Base-by-base conservation (phyloP, 257 asterid genomes). In the Salvia splendens region DNA sequence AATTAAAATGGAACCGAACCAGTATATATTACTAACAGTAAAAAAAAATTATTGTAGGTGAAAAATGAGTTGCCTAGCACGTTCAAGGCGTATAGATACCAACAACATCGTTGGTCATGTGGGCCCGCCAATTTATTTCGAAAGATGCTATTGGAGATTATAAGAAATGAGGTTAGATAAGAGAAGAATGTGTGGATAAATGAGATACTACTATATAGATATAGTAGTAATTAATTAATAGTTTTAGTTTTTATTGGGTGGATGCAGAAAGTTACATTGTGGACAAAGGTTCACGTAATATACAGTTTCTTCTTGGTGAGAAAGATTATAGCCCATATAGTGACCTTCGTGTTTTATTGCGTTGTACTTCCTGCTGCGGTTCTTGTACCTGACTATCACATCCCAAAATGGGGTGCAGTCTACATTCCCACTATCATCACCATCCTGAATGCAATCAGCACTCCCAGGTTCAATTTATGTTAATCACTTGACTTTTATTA, bases 51-150 rank as follows among this genome's bases (percentile, higher is more conserved):
- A 8, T 41, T 53, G 6, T 64, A 93, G 99, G 99, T 93, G 8
- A 93, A 91, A 81, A 93, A 91, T 57, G 99, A 93, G 69, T 67
- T 93, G 73, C 99, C 99, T 3, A 93, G 99, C 80, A 90, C 97
- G 8, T 85, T 90, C 72, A 90, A 91, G 91, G 96, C 99, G 5
- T 93, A 81, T 48, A 80, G 97, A 4, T 88, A 88, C 70, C 99
- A 93, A 65, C 99, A 93, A 60, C 99, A 90, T 66, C 95, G 99
- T 24, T 93, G 99, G 99, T 93, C 99, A 1, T 93, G 99, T 79
- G 99, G 97, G 46, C 99, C 97, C 8, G 99, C 99, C 41, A 93
- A 93, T 79, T 82, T 93, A 7, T 88, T 93, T 63, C 73, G 95
- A 12, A 93, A 93, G 83, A 90, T 93, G 99, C 46, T 82, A 5